A percentile compares a stretch with the other conserved stretches of the same genome.
phyloP scores from a whole-genome alignment of 2,329 filamentous ascomycete genomes.

The Ophiostoma triangulosporum region DNA sequence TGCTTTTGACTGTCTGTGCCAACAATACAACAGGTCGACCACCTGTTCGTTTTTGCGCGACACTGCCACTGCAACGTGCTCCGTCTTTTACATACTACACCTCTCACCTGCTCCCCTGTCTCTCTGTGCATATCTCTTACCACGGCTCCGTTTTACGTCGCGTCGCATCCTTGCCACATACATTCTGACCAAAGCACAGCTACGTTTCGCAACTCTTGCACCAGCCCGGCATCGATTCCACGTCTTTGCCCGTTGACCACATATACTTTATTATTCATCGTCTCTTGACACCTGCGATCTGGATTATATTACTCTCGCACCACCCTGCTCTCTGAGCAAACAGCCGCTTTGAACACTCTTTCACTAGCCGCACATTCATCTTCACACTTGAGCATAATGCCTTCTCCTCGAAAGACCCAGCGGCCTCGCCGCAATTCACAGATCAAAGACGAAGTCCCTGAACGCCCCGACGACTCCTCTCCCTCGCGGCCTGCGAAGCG shows the following conservation, averaged over 20 bases:
- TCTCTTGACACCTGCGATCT: background rate
- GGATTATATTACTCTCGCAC: background rate
- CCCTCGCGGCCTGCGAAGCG: constrained; percentile 50
- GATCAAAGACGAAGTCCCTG: constrained; percentile 19
- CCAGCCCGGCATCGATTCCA: background rate
- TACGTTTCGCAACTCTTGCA: background rate
- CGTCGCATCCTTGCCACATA: constrained; percentile 2
- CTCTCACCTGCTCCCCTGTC: background rate
- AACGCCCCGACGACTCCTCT: constrained; percentile 35
- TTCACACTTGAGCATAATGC: constrained; percentile 15
- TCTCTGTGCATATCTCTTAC: background rate
- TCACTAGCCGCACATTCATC: background rate
- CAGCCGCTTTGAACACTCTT: background rate
- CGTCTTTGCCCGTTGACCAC: background rate
- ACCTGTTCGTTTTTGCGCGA: background rate
- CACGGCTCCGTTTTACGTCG: constrained; percentile 4
- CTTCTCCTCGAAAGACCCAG: constrained; percentile 21
- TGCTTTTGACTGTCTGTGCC: background rate
- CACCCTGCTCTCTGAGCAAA: constrained; percentile 1
- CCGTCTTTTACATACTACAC: background rate
- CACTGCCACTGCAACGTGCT: background rate
- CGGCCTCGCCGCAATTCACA: constrained; percentile 20
- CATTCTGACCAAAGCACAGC: background rate
- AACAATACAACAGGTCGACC: background rate
- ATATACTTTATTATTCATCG: background rate